These are phyloP conservation scores for Penicillium sp. DNA, from an alignment of 2,329 filamentous ascomycete species.

Conservation along the genomic window DNA sequence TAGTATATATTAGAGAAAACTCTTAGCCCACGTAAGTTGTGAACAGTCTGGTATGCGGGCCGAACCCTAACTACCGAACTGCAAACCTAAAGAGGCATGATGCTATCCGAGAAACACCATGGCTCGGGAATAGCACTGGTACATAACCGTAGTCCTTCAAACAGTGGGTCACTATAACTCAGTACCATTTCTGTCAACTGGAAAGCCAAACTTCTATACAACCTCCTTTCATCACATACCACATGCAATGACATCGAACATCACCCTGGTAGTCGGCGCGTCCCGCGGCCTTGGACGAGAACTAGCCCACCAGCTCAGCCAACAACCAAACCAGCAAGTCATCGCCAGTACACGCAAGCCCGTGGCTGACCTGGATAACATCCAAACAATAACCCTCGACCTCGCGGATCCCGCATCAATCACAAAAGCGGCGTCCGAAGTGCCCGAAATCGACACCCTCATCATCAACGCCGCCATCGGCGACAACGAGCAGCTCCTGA, in stretches of 20 bases:
- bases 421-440: background rate
- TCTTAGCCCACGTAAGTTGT: too few species aligned
- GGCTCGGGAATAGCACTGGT: too few species aligned
- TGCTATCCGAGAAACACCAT: too few species aligned
- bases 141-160: too few species aligned
- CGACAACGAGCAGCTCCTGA: background rate
- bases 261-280: slow-evolving; percentile 11
- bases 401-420: background rate
- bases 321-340: background rate
- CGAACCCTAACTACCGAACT: too few species aligned
- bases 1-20: too few species aligned
- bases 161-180: too few species aligned
- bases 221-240: too few species aligned
- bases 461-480: background rate
- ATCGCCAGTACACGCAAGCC: background rate
- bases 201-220: too few species aligned
- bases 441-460: background rate
- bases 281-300: background rate
- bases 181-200: too few species aligned
- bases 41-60: too few species aligned
- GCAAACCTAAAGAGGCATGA: too few species aligned
- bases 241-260: background rate
- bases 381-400: background rate
- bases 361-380: background rate
- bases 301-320: background rate